Evolutionary conservation across 768 basidiomycete species (phyloP), one percentile per base, ranked within the genome.

Genomic region (Mycena crocata): DNA sequence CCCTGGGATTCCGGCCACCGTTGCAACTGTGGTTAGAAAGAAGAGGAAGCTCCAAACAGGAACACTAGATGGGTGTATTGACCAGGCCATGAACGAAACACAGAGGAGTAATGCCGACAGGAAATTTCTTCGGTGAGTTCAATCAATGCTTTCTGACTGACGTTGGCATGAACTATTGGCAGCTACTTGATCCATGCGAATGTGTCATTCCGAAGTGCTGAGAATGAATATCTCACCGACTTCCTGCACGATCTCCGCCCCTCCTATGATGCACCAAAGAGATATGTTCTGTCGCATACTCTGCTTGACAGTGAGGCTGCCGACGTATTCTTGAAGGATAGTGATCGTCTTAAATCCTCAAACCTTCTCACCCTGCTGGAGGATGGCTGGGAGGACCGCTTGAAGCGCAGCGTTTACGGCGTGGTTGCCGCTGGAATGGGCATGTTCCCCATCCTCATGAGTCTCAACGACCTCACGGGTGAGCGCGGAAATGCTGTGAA

Each of bases 181-280:
- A 64, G 72, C 21, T 71, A 66, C n/a, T 50, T 76, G 26, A 62
- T 76, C 46, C 75, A 78, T 48, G 69, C 60, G 5, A 75, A 77
- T 63, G 37, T 76, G 8, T 48, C 75, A 17, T 76, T 78, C 44
- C 48, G 23, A 4, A 66, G 56, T 23, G 58, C 66, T 0, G 64
- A 75, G 34, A 63, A 77, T 50, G 64, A 51, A 17, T 79, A 50
- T 51, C 72, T 78, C 24, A 30, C 15, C 5, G 51, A 71, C 35
- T 79, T 75, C 39, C 45, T 75, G 4, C 46, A 74, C 42, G 69
- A 66, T 23, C 40, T 79, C 5, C 65, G 68, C 4, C 77, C 76
- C 17, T 73, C 71, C 5, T 79, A 78, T 67, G 35, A 30, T 13
- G 46, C 73, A 0, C 72, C 78, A 8, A 62, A 64, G 14, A 46